Percentiles rank a stretch among this genome's conserved stretches.
These are phyloP conservation scores for Fonsecaea pedrosoi DNA, from an alignment of 2,329 filamentous ascomycete genomes.

Conservation along the genomic window DNA sequence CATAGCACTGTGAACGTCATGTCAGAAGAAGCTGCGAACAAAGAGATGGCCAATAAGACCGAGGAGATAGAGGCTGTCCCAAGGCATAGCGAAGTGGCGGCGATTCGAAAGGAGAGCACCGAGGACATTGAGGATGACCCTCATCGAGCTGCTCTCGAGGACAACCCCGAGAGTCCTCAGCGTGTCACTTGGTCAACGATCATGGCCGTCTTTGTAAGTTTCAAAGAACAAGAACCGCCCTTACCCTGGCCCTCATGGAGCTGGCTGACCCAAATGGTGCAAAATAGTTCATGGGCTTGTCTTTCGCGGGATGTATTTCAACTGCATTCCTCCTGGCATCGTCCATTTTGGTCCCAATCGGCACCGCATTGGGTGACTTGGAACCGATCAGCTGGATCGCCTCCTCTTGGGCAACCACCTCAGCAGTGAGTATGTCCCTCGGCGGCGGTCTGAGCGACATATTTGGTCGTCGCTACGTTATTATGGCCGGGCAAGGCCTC, in stretches of 20 bases:
- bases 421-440: conserved; percentile 39
- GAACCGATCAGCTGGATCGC: conserved; percentile 28
- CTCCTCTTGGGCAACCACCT: conserved; percentile 27
- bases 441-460: conserved; percentile 47
- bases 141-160: conserved; percentile 28
- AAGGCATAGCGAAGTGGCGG: background rate
- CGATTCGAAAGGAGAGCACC: background rate
- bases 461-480: conserved; percentile 47
- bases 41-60: conserved; percentile 15
- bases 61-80: conserved; percentile 15
- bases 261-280: background rate
- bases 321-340: conserved; percentile 42
- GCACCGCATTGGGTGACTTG: conserved; percentile 24
- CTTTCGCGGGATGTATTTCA: conserved; percentile 39
- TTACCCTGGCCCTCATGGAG: background rate
- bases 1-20: conserved; percentile 5
- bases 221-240: background rate
- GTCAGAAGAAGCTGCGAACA: conserved; percentile 10
- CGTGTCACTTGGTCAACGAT: conserved; percentile 23
- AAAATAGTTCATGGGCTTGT: conserved; percentile 25
- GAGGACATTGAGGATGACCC: conserved; percentile 27
- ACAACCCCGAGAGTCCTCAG: conserved; percentile 24
- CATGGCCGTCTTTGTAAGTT: conserved; percentile 23
- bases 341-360: conserved; percentile 29
- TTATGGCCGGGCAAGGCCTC: conserved; percentile 43